These are phyloP conservation scores for Lenzites betulinus DNA, from an alignment of 768 basidiomycete species.

Conservation along the genomic window DNA sequence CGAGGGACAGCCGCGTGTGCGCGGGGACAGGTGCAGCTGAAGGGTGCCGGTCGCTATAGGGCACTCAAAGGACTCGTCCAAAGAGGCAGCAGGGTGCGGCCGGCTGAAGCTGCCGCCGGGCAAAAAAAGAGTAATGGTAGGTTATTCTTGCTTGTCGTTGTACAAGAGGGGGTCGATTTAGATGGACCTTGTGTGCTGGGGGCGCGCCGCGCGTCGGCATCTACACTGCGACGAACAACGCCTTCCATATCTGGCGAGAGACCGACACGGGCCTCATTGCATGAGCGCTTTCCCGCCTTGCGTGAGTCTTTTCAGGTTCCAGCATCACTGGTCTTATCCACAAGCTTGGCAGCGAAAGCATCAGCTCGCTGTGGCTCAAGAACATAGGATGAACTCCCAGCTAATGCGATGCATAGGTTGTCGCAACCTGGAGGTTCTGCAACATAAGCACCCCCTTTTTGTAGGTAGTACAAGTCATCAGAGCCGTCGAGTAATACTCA, in stretches of 20 bases:
- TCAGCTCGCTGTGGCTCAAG: too few relatives aligned
- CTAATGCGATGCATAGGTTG: too few relatives aligned
- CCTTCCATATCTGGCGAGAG: neutral
- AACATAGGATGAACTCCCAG: too few relatives aligned
- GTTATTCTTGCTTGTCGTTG: neutral
- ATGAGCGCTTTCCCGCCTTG: too few relatives aligned
- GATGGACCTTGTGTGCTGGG: constrained; percentile 5
- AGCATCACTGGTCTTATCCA: too few relatives aligned
- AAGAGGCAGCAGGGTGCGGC: neutral
- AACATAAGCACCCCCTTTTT: too few relatives aligned
- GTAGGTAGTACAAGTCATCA: too few relatives aligned
- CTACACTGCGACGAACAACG: constrained; percentile 7
- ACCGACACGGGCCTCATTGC: neutral
- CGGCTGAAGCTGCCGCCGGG: neutral
- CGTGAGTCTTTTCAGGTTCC: too few relatives aligned
- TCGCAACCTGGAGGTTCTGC: too few relatives aligned
- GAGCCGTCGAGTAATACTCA: too few relatives aligned
- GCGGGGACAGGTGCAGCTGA: neutral
- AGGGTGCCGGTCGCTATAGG: constrained; percentile 1
- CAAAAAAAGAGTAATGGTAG: too few relatives aligned
- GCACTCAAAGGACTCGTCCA: constrained; percentile 5
- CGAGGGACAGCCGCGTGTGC: neutral
- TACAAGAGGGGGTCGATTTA: neutral
- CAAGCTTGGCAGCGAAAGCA: too few relatives aligned
- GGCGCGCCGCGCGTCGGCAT: constrained; percentile 2